Conservation (phyloP, 371 early-diverging fungal genomes). For the Mucor plumbeus region DNA sequence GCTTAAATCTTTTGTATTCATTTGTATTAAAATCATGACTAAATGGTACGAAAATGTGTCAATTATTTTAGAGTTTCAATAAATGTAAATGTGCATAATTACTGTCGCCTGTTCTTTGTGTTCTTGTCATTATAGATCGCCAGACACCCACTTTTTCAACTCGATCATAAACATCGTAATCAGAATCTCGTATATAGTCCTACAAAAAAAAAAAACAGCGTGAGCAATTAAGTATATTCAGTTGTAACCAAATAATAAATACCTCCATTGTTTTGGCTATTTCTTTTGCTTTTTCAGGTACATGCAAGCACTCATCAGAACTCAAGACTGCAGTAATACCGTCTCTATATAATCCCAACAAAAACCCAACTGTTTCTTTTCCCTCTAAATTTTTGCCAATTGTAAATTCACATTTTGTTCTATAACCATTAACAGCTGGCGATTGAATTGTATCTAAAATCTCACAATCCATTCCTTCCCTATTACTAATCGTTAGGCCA, state of each 20-base stretch:
- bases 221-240: neutral
- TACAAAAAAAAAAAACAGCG: slow-evolving; percentile 6
- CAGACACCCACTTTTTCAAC: slow-evolving; percentile 68
- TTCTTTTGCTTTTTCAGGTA: slow-evolving; percentile 56
- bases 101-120: slow-evolving; percentile 55
- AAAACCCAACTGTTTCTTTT: slow-evolving; percentile 72
- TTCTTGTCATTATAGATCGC: slow-evolving; percentile 69
- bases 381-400: slow-evolving; percentile 70
- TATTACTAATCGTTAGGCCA: neutral
- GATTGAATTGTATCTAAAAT: slow-evolving; percentile 63
- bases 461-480: slow-evolving; percentile 44
- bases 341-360: slow-evolving; percentile 68
- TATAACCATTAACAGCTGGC: slow-evolving; percentile 68
- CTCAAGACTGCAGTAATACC: slow-evolving; percentile 62
- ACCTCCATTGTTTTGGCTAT: slow-evolving; percentile 60
- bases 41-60: neutral
- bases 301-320: slow-evolving; percentile 57
- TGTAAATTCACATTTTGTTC: slow-evolving; percentile 85
- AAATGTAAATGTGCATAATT: neutral
- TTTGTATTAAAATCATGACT: slow-evolving; percentile 72
- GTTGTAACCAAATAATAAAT: neutral
- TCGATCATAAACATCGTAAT: slow-evolving; percentile 65
- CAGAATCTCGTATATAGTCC: slow-evolving; percentile 52
- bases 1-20: slow-evolving; percentile 53
- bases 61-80: slow-evolving; percentile 13